These are phyloP conservation scores for Cyberlindnera bimundalis DNA, from an alignment of 805 yeast genomes.

Conservation along the genomic window DNA sequence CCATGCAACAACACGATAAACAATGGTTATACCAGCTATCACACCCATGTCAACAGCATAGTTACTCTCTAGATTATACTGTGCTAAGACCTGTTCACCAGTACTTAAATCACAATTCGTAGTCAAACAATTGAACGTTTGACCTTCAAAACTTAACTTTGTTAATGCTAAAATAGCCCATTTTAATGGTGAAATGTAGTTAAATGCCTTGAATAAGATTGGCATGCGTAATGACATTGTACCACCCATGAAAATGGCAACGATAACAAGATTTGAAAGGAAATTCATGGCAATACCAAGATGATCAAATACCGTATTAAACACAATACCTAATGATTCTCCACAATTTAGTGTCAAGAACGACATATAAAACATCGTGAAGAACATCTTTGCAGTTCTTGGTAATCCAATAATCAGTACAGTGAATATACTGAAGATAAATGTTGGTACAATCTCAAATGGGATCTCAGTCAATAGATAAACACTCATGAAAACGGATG, in stretches of 20 bases:
- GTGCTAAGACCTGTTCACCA: constrained; percentile 55
- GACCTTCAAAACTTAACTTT: constrained; percentile 53
- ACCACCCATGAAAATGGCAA: constrained; percentile 84
- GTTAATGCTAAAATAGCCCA: constrained; percentile 62
- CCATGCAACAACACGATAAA: constrained; percentile 18
- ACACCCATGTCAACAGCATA: constrained; percentile 18
- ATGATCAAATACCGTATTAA: constrained; percentile 68
- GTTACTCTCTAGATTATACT: constrained; percentile 39
- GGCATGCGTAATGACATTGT: constrained; percentile 75
- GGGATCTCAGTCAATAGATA: constrained; percentile 66
- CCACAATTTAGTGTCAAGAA: constrained; percentile 65
- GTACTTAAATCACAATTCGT: constrained; percentile 46
- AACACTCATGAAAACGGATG: constrained; percentile 55
- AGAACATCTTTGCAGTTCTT: constrained; percentile 61
- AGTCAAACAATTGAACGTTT: constrained; percentile 48
- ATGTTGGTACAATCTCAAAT: constrained; percentile 55
- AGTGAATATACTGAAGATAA: constrained; percentile 56
- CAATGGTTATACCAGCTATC: constrained; percentile 14
- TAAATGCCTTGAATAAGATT: constrained; percentile 60
- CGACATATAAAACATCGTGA: constrained; percentile 55
- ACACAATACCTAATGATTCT: constrained; percentile 78
- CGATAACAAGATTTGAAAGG: constrained; percentile 60
- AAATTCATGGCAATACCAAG: constrained; percentile 78
- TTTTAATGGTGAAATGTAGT: constrained; percentile 72
- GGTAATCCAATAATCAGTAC: constrained; percentile 76